Evolutionary conservation across 345 rosid genomes (phyloP).

Genomic region (Firmiana major): DNA sequence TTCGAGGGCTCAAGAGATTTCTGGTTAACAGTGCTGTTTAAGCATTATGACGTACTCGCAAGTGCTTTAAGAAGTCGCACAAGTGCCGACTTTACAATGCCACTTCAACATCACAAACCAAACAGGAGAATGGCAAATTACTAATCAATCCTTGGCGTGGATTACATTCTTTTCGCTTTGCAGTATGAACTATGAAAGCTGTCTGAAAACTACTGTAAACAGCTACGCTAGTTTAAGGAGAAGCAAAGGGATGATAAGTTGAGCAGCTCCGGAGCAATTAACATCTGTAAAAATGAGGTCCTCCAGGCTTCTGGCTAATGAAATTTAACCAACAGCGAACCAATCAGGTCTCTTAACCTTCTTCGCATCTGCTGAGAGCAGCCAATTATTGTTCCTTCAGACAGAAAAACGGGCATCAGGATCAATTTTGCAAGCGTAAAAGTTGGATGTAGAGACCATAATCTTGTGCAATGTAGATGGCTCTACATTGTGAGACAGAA

Average conservation of each 20-base stretch:
- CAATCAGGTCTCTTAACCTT: not conserved
- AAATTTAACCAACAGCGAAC: not conserved
- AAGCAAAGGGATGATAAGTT: not conserved
- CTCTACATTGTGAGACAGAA: not conserved
- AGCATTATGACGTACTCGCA: not conserved
- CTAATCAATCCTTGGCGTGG: not conserved
- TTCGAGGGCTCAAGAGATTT: too few relatives aligned
- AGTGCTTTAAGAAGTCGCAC: not conserved
- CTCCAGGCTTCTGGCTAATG: not conserved
- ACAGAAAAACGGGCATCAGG: not conserved
- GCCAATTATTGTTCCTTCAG: conserved; percentile 12
- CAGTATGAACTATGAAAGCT: not conserved
- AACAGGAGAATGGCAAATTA: not conserved
- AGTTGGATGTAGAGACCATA: not conserved
- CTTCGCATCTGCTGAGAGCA: not conserved
- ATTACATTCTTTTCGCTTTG: conserved; percentile 3
- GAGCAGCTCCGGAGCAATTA: not conserved
- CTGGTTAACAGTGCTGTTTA: not conserved
- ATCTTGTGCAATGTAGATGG: not conserved
- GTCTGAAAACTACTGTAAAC: not conserved
- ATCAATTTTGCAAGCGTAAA: not conserved
- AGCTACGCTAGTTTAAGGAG: not conserved
- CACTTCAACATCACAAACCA: not conserved
- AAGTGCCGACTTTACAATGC: not conserved
- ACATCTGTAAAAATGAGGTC: not conserved